Evolutionary conservation across 1,139 yeast genomes (phyloP).

Genomic region (Meyerozyma smithsonii): DNA sequence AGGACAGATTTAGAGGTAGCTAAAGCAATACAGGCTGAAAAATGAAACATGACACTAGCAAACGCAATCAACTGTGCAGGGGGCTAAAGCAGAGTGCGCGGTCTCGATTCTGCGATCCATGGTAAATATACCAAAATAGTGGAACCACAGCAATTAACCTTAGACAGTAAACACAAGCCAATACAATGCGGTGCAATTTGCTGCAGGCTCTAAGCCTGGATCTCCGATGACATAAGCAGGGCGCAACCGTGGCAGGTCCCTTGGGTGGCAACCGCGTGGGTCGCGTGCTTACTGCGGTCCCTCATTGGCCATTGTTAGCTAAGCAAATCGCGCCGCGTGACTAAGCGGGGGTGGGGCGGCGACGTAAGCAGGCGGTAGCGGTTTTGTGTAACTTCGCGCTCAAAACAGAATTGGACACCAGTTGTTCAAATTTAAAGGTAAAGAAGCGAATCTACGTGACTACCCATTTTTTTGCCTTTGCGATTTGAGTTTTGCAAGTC

Average conservation of each 20-base stretch:
- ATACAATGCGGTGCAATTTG: too few relatives aligned
- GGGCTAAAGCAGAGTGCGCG: too few relatives aligned
- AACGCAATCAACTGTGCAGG: too few relatives aligned
- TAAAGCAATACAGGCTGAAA: too few relatives aligned
- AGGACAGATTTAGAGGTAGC: too few relatives aligned
- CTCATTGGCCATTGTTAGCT: not conserved
- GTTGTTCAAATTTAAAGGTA: slow-evolving; percentile 2
- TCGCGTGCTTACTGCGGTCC: not conserved
- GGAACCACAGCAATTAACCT: too few relatives aligned
- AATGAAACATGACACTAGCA: too few relatives aligned
- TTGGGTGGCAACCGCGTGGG: not conserved
- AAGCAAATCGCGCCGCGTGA: not conserved
- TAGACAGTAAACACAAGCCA: too few relatives aligned
- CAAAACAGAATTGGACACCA: slow-evolving; percentile 3
- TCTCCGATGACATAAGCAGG: not conserved
- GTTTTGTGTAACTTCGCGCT: slow-evolving; percentile 4
- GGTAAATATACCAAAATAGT: too few relatives aligned
- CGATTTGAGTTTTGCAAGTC: not conserved
- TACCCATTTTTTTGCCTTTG: slow-evolving; percentile 3
- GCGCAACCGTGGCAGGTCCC: not conserved
- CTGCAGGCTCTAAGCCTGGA: too few relatives aligned
- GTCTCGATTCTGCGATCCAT: too few relatives aligned
- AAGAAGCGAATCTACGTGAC: slow-evolving; percentile 3
- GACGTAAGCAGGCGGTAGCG: slow-evolving; percentile 3
- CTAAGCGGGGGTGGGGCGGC: slow-evolving; percentile 1